Evolutionary conservation across 768 basidiomycete genomes (phyloP), one percentile per base, ranked within the genome.

Genomic region (Suillus bovinus): DNA sequence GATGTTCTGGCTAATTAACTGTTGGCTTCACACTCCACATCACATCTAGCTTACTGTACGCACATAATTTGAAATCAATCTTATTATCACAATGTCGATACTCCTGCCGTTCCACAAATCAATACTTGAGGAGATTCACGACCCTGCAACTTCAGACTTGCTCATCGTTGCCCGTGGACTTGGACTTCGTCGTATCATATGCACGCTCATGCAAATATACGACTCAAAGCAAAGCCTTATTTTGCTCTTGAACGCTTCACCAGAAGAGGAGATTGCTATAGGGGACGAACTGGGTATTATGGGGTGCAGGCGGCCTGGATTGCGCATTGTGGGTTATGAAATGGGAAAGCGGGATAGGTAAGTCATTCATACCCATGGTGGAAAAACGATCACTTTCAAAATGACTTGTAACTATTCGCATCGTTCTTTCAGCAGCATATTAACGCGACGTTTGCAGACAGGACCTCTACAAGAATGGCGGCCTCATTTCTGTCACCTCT

Each of bases 271-370:
- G 71, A 81, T 87, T 2, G 94, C 89, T 7, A 92, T 99, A 38
- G 93, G 93, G 1, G 95, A 97, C 66, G 94, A 97, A 71, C 81
- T 99, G 36, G 89, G 94, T 1, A 86, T 94, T 13, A 90, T 97
- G 86, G 96, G 96, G 4, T 95, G 93, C 67, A 78, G 93, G 64
- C 87, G 85, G 68, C 96, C 95, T 0, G 94, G 94, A 0, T 77
- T 99, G 62, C 81, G 93, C 16, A 81, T 91, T 4, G 85, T 99
- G 8, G 88, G 84, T 1, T 91, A 93, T 71, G 96, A 98, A 74
- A 90, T 87, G 65, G 84, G 82, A 14, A 82, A 81, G 69, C 87
- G 88, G 71, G 91, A 96, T 42, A 81, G 96, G 94, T 91, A 55
- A 52, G 85, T 74, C n/a, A 5, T 57, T 14, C 36, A 11, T 36